Conservation (phyloP, 2,329 filamentous ascomycete genomes). For the Diaporthe longicolla region DNA sequence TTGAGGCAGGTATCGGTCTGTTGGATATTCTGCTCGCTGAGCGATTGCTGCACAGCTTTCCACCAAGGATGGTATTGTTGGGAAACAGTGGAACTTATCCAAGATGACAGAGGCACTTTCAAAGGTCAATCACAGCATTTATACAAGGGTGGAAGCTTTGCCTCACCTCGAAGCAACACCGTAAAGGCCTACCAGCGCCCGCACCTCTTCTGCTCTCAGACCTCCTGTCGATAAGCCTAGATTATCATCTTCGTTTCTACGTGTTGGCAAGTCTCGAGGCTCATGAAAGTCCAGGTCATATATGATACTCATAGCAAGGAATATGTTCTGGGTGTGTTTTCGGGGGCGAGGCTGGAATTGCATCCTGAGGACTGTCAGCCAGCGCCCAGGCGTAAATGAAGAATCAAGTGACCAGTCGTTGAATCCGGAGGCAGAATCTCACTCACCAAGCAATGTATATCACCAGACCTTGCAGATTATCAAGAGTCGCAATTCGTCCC, state of each 20-base stretch:
- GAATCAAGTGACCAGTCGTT: not conserved
- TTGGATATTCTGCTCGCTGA: not conserved
- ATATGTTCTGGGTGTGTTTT: slow-evolving; percentile 7
- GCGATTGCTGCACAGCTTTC: not conserved
- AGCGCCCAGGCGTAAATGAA: accelerated
- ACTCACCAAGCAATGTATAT: slow-evolving; percentile 13
- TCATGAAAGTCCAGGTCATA: not conserved
- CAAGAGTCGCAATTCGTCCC: not conserved
- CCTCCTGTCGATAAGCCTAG: not conserved
- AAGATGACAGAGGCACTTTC: slow-evolving; percentile 16
- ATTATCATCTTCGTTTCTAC: not conserved
- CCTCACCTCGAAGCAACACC: slow-evolving; percentile 5
- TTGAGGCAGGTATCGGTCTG: not conserved
- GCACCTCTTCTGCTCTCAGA: not conserved
- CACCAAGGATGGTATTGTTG: not conserved
- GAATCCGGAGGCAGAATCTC: not conserved
- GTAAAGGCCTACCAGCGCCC: not conserved
- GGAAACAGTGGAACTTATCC: slow-evolving; percentile 10
- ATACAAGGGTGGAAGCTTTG: not conserved
- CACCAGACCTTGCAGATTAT: slow-evolving; percentile 10
- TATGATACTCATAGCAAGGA: slow-evolving; percentile 16
- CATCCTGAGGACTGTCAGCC: not conserved
- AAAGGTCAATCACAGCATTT: not conserved
- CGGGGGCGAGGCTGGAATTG: slow-evolving; percentile 3
- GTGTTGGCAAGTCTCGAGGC: not conserved